Base-by-base conservation (phyloP, 2,329 filamentous ascomycete species). In the Fusarium torreyae region DNA sequence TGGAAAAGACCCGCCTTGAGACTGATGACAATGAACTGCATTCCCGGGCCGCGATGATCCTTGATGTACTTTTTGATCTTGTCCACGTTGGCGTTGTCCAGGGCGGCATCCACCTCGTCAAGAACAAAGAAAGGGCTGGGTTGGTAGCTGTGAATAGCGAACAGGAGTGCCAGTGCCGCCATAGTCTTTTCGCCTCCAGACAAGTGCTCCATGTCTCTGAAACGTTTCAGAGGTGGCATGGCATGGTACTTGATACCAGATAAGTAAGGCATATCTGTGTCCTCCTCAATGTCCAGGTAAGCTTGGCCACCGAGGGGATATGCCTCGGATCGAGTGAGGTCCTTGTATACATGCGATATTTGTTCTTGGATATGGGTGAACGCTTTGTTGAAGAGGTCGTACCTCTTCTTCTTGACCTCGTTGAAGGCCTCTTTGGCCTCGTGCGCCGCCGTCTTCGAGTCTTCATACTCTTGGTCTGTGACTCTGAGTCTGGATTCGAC, bases 121-220 rank as follows among this genome's bases (percentile, higher is more conserved):
- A 99, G 89, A 34, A 99, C 96, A 79, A 99, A 99, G 84, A 99
- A 99, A 0, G 97, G 96, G 63, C 89, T 93, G 0, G 96, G 95
- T 78, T 98, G 94, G 83, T 95, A 99, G 63, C 92, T 94, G 83
- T 99, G 96, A 58, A 99, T 94, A 22, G 96, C 96, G 78, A 99
- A 99, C 6, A 99, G 87, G 40, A 99, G 86, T n/a, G 96, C 96
- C 39, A 99, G 85, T 15, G 96, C 96, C 3, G 96, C 96, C 91
- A 99, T 99, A 0, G 96, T 99, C 86, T 99, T 99, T 82, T 99
- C 96, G 57, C 96, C 96, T 75, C 96, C 96, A 2, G 94, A 97
- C 11, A 99, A 85, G 78, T 98, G 96, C 80, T 99, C 96, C 96
- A 99, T 99, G 79, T 99, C 97, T 74, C 96, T 89, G 88, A 99